Evolutionary conservation across 768 basidiomycete species (phyloP), one percentile per base, ranked within the genome.

Genomic region (Tulasnella sp.): DNA sequence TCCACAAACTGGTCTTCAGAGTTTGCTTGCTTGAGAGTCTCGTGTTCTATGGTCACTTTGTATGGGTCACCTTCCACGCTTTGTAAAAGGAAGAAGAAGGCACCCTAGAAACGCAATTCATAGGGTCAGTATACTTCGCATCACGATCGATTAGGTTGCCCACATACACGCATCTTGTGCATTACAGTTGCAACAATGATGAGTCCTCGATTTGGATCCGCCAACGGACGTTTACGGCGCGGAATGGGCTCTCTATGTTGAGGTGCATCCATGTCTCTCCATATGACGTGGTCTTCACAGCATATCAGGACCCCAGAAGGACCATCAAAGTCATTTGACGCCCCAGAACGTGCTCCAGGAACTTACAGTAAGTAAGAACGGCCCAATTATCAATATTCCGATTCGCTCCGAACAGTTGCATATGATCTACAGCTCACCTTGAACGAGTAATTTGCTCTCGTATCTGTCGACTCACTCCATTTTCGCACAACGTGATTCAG

Each of bases 51-150:
- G 4, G 90, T 98, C 53, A 98, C 88, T 62, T 99, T 99, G 72
- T 83, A 96, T 32, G 98, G 66, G 62, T 99, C 95, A 0, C 95
- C 95, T 56, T 95, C 91, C 69, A 98, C 95, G 58, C 81, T 90
- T 73, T 99, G 95, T 39, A 98, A 69, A n/a, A 99, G 71, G 73
- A 99, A 98, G 73, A 99, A 99, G 71, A 99, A 99, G 2, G 90
- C 91, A n/a, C 95, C 93, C 91, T 96, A 51, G n/a, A n/a, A n/a
- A n/a, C n/a, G n/a, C n/a, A 48, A 48, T 12, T 55, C 37, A n/a
- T n/a, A 60, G 56, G 40, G 20, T 20, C 25, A 29, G 16, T n/a
- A 20, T 12, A n/a, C n/a, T n/a, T n/a, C n/a, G n/a, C n/a, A n/a
- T 5, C 39, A 35, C 40, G 29, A 22, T 7, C 13, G 31, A 24